Evolutionary conservation across 2,329 filamentous ascomycete genomes (phyloP).

Genomic region (Trichoderma asperellum): DNA sequence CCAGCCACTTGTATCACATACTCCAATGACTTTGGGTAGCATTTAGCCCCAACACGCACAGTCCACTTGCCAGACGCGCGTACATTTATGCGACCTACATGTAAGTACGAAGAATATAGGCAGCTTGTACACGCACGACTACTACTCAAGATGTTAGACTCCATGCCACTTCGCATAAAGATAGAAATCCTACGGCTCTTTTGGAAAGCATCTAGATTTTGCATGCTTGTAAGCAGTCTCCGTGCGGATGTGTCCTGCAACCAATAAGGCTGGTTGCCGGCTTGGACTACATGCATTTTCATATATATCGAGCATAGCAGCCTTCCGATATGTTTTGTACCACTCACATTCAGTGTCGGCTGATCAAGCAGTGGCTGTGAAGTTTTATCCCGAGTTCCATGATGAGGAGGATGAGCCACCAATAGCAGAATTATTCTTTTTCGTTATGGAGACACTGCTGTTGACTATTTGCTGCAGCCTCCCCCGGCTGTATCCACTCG

Average conservation of each 20-base stretch:
- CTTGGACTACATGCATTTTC: background rate
- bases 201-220: background rate
- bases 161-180: background rate
- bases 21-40: background rate
- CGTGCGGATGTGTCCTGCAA: background rate
- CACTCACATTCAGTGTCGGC: background rate
- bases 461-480: constrained; percentile 12
- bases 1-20: background rate
- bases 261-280: background rate
- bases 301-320: background rate
- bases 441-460: constrained; percentile 3
- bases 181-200: background rate
- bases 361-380: background rate
- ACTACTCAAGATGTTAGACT: background rate
- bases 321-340: background rate
- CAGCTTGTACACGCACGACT: background rate
- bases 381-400: background rate
- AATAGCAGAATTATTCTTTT: background rate
- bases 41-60: background rate
- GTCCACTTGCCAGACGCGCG: background rate
- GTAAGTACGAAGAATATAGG: background rate
- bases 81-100: background rate
- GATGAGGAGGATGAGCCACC: background rate
- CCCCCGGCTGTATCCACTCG: constrained; percentile 21
- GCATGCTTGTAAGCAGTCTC: background rate